Evolutionary conservation across 163 green algal species (phyloP).

Genomic region (Volvox carteri): DNA sequence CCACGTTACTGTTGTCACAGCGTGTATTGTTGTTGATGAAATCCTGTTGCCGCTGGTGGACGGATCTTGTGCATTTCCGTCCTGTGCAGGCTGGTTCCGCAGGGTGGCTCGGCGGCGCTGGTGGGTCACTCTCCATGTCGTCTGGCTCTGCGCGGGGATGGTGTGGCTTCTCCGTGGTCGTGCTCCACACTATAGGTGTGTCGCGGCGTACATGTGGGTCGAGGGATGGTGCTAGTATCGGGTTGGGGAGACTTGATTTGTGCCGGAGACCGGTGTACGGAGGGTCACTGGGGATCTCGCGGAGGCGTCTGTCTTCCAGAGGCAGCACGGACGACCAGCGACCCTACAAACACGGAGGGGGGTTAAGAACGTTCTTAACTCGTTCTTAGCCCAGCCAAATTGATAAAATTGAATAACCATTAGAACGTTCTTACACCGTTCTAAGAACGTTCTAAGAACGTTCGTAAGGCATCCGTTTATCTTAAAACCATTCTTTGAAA

Average conservation of each 20-base stretch:
- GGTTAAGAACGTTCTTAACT: too few species aligned
- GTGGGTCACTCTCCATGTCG: not conserved
- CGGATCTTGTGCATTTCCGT: too few species aligned
- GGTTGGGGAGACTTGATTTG: slow-evolving; percentile 16
- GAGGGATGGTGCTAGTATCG: too few species aligned
- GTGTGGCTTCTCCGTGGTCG: not conserved
- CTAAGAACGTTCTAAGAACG: too few species aligned
- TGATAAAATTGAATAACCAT: too few species aligned
- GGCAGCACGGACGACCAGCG: too few species aligned
- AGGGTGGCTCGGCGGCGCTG: not conserved
- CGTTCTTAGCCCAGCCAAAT: too few species aligned
- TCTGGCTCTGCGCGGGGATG: not conserved
- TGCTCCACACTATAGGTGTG: not conserved
- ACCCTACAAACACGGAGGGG: too few species aligned
- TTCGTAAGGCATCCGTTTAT: too few species aligned
- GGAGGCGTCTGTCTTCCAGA: too few species aligned
- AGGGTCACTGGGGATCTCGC: slow-evolving; percentile 5
- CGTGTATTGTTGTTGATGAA: slow-evolving; percentile 16
- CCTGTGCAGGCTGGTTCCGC: not conserved
- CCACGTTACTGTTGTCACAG: not conserved
- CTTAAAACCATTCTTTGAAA: too few species aligned
- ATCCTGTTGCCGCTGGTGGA: not conserved
- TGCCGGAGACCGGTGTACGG: slow-evolving; percentile 14
- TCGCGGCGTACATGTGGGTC: not conserved
- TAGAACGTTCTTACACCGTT: too few species aligned